These are phyloP conservation scores for Gentiana dahurica DNA, from an alignment of 257 asterid genomes.

Conservation along the genomic window DNA sequence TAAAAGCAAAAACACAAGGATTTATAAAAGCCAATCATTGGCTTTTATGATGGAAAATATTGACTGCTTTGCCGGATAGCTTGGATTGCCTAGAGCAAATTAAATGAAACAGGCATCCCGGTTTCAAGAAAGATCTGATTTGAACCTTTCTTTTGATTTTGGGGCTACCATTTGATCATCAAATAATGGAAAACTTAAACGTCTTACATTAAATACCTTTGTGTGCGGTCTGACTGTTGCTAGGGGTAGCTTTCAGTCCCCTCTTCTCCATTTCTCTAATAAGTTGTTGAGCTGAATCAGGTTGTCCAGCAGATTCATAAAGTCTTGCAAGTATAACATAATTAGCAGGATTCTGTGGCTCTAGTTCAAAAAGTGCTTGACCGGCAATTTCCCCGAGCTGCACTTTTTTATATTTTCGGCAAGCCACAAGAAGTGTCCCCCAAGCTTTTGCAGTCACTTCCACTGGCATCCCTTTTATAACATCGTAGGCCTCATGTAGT, in stretches of 20 bases:
- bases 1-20: too few relatives aligned
- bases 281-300: slow-evolving; percentile 23
- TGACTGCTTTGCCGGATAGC: too few relatives aligned
- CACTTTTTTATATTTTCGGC: slow-evolving; percentile 40
- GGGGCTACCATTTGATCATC: too few relatives aligned
- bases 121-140: too few relatives aligned
- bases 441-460: slow-evolving; percentile 43
- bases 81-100: too few relatives aligned
- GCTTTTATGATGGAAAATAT: too few relatives aligned
- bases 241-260: slow-evolving; percentile 27
- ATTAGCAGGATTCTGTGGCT: slow-evolving; percentile 42
- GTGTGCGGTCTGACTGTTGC: slow-evolving; percentile 2
- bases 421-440: slow-evolving; percentile 48
- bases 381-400: slow-evolving; percentile 42
- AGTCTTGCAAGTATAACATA: slow-evolving; percentile 30
- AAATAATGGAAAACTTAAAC: too few relatives aligned
- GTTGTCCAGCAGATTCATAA: slow-evolving; percentile 23
- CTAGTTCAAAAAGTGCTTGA: slow-evolving; percentile 32
- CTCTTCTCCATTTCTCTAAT: slow-evolving; percentile 33
- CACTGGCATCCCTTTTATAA: slow-evolving; percentile 28
- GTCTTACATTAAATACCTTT: too few relatives aligned
- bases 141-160: too few relatives aligned
- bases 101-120: too few relatives aligned
- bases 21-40: too few relatives aligned
- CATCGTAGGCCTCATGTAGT: slow-evolving; percentile 31